Percentiles rank a stretch among this genome's conserved stretches.
Evolutionary conservation across 768 basidiomycete genomes (phyloP).

Genomic region (Amylocystis lapponica): DNA sequence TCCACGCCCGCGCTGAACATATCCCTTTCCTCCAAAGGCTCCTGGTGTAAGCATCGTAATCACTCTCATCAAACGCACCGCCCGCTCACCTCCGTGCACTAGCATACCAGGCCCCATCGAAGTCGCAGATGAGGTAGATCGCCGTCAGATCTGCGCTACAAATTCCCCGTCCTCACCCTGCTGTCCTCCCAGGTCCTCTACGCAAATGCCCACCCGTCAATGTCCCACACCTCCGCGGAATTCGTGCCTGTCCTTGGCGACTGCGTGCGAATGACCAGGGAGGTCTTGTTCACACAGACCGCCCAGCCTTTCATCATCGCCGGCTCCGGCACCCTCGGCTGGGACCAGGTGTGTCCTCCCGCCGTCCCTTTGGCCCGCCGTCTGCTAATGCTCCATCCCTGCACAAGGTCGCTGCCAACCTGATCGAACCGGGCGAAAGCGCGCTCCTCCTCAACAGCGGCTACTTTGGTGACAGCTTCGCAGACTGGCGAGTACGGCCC

Average conservation of each 20-base stretch:
- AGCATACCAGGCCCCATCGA: constrained; percentile 54
- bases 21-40: constrained; percentile 8
- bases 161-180: neutral
- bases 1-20: too few species aligned
- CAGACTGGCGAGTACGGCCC: constrained; percentile 60
- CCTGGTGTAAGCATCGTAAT: constrained; percentile 19
- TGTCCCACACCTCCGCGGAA: constrained; percentile 85
- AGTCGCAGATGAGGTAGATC: constrained; percentile 48
- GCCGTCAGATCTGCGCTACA: neutral
- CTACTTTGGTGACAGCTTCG: constrained; percentile 91
- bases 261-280: constrained; percentile 75
- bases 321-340: constrained; percentile 93
- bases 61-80: neutral
- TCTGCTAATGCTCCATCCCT: neutral
- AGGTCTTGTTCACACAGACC: constrained; percentile 70
- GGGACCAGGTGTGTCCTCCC: constrained; percentile 72
- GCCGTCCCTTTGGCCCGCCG: neutral
- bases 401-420: constrained; percentile 78
- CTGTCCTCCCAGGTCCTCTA: constrained; percentile 57
- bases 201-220: constrained; percentile 88
- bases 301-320: constrained; percentile 92
- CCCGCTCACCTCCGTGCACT: constrained; percentile 17
- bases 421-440: constrained; percentile 75
- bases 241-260: constrained; percentile 88
- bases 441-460: constrained; percentile 84